Evolutionary conservation across 257 asterid species (phyloP), one percentile per base, ranked within the genome.

Genomic region (Fraxinus quadrangulata): DNA sequence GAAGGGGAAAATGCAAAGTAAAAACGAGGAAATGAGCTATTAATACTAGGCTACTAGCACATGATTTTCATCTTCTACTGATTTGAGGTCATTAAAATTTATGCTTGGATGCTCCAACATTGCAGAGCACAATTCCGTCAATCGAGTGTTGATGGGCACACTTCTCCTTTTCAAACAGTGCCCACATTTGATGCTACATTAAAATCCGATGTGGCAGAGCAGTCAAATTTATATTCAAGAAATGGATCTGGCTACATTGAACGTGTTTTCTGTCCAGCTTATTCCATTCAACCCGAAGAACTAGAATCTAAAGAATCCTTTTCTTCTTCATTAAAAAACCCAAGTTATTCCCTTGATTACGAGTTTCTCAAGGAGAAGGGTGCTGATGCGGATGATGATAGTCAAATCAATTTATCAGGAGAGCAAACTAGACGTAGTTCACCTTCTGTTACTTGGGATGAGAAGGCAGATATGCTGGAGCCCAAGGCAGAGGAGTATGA

Each of bases 401-500:
- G 56, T 76, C 85, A 56, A 70, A 84, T 73, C 77, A 79, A 77
- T 79, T 74, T 77, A 72, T 87, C 87, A 23, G 90, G 79, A 69
- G 94, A 86, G 83, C 91, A 84, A 76, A 87, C 84, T 82, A 82
- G 80, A 68, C 81, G 81, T 81, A 80, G 80, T 78, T 85, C 94
- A 69, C 85, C 91, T 30, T 83, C 83, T 76, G 90, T 80, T 83
- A 81, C 87, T 6, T 87, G 92, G 87, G 87, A 92, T 75, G 92
- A 81, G 81, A 87, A 84, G 85, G 76, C 76, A 75, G 92, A 88
- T 77, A 73, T 79, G 17, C 69, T 85, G 71, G 88, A 84, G 73
- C 83, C 84, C 71, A 47, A 33, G 71, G 74, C 31, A 23, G 75
- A 54, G 80, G 87, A 79, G 23, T 61, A 73, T 83, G 78, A 75